Evolutionary conservation across 352 stramenopile genomes (phyloP).

Genomic region (Phytophthora capsici): DNA sequence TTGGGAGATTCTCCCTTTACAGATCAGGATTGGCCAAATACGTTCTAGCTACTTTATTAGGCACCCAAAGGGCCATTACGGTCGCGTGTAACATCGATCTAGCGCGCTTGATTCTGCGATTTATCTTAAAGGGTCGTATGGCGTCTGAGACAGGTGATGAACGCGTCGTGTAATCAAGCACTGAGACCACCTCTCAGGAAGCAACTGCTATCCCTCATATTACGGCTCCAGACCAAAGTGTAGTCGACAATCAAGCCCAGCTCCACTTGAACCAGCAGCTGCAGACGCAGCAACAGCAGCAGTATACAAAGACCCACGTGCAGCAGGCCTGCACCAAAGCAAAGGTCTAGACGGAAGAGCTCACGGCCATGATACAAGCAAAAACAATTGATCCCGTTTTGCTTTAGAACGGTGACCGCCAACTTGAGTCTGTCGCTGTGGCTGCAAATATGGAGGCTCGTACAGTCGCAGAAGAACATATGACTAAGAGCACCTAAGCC

Average conservation of each 20-base stretch:
- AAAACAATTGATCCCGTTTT: background rate
- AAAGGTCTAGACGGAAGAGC: background rate
- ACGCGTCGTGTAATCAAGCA: background rate
- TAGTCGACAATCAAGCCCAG: background rate
- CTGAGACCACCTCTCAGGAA: background rate
- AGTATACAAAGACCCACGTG: constrained; percentile 1
- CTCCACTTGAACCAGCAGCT: background rate
- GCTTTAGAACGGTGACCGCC: constrained; percentile 7
- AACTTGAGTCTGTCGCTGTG: constrained; percentile 1
- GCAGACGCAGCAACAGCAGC: constrained; percentile 1
- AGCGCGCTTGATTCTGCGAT: background rate
- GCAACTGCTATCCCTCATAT: background rate
- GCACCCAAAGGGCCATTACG: background rate
- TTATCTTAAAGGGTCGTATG: too few relatives aligned
- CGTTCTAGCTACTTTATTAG: background rate
- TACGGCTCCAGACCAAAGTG: background rate
- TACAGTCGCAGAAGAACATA: background rate
- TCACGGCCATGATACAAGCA: constrained; percentile 5
- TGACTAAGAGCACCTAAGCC: background rate
- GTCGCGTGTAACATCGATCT: background rate
- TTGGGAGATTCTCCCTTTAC: background rate
- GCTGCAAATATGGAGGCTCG: constrained; percentile 2
- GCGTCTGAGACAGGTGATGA: background rate
- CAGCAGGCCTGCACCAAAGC: constrained; percentile 2
- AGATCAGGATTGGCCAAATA: background rate